Percentiles rank a stretch among this genome's conserved stretches.
phyloP scores from a whole-genome alignment of 179 eudicot genomes.

The Heliamphora pulchella region DNA sequence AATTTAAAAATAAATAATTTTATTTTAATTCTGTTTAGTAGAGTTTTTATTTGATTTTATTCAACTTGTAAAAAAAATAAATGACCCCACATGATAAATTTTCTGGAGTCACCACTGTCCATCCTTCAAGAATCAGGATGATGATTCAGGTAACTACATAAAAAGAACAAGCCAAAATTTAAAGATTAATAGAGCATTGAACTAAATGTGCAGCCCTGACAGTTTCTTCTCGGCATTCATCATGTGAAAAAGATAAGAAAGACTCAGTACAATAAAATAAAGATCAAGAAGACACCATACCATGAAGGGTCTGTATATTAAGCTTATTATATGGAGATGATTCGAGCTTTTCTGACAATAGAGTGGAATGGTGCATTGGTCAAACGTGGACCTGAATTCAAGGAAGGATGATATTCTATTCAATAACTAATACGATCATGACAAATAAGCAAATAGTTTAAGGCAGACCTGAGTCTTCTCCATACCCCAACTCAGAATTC shows the following conservation, averaged over 20 bases:
- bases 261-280: neutral
- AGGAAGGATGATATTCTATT: constrained; percentile 11
- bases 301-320: constrained; percentile 76
- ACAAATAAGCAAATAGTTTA: neutral
- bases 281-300: constrained; percentile 29
- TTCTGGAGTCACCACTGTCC: no score
- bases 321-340: constrained; percentile 41
- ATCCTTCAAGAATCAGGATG: neutral
- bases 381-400: constrained; percentile 31
- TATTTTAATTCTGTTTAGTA: no score
- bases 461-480: constrained; percentile 2
- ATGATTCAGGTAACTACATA: neutral
- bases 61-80: no score
- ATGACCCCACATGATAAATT: no score
- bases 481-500: constrained; percentile 40
- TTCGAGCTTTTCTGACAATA: constrained; percentile 59
- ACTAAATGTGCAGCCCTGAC: neutral
- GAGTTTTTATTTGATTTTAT: no score
- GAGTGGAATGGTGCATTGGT: constrained; percentile 30
- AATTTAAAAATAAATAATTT: no score
- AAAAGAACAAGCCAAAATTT: neutral
- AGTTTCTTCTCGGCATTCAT: neutral
- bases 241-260: neutral
- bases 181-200: neutral
- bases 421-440: neutral